These are phyloP conservation scores for Phytopythium aichiense DNA, from an alignment of 352 stramenopile genomes.

Conservation along the genomic window DNA sequence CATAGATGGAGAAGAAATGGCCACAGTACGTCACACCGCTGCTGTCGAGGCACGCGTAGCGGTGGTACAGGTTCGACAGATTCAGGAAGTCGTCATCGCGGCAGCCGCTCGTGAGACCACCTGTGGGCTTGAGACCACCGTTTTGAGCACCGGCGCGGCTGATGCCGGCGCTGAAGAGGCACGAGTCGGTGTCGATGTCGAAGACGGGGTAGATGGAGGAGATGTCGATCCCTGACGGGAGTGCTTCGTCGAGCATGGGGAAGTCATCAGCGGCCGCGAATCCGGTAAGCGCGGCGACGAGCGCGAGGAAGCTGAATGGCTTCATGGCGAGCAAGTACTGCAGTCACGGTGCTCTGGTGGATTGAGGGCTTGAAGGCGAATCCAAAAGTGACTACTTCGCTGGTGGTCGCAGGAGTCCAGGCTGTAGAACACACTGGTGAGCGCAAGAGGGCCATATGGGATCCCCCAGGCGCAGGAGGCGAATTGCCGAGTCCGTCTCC, in stretches of 20 bases:
- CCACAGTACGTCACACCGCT: too few relatives aligned
- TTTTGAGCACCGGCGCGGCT: slow-evolving; percentile 7
- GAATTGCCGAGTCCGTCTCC: too few relatives aligned
- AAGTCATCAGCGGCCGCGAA: slow-evolving; percentile 7
- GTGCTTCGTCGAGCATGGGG: slow-evolving; percentile 7
- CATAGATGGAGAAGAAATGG: too few relatives aligned
- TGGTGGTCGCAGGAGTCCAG: not conserved
- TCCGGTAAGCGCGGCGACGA: not conserved
- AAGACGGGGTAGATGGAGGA: slow-evolving; percentile 8
- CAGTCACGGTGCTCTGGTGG: not conserved
- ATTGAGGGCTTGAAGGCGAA: not conserved
- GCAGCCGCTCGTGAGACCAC: too few relatives aligned
- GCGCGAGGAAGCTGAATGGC: not conserved
- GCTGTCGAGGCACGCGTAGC: too few relatives aligned
- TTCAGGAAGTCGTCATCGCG: too few relatives aligned
- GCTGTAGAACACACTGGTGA: not conserved
- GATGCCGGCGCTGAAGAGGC: slow-evolving; percentile 6
- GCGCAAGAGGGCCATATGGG: not conserved
- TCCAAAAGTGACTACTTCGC: not conserved
- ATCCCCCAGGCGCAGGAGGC: too few relatives aligned
- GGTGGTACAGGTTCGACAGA: too few relatives aligned
- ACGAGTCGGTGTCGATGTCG: slow-evolving; percentile 11
- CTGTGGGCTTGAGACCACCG: slow-evolving; percentile 7
- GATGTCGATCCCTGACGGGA: slow-evolving; percentile 7
- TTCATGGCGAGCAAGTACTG: slow-evolving; percentile 1